phyloP scores from a whole-genome alignment of 2,329 filamentous ascomycete genomes.

The Aspergillus costaricaensis region DNA sequence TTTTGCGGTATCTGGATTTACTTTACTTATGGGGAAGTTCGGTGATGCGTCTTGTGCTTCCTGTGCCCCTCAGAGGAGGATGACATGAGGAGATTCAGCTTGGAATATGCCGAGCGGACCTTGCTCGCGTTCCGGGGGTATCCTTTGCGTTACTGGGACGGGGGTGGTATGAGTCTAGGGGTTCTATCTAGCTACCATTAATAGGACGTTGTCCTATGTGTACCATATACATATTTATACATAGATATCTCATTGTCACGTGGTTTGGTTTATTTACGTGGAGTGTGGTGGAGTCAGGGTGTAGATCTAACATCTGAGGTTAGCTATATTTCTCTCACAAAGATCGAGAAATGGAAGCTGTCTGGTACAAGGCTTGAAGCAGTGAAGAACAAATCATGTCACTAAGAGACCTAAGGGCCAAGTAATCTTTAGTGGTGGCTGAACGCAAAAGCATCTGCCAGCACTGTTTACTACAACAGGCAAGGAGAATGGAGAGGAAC shows the following conservation, averaged over 20 bases:
- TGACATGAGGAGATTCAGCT: no score
- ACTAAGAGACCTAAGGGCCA: no score
- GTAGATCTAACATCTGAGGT: background rate
- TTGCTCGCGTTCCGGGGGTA: background rate
- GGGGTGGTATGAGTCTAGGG: background rate
- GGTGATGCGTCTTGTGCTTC: background rate
- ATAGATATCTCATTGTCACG: constrained; percentile 10
- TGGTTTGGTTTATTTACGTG: background rate
- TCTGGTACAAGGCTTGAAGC: no score
- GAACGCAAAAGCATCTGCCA: no score
- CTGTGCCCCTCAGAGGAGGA: no score
- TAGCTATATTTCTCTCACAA: no score
- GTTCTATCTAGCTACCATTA: background rate
- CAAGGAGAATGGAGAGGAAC: no score
- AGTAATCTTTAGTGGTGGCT: no score
- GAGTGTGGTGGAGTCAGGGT: background rate
- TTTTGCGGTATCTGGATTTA: background rate
- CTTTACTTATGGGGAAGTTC: background rate
- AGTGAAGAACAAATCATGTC: no score
- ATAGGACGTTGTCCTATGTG: constrained; percentile 11
- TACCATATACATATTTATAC: constrained; percentile 17
- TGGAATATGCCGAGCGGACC: background rate
- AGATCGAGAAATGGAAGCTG: no score
- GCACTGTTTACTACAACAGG: no score
- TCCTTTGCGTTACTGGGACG: background rate